A percentile compares a stretch with the other conserved stretches of the same genome.
Evolutionary conservation across 371 early-diverging fungal genomes (phyloP).

Genomic region (Mucor indicus): DNA sequence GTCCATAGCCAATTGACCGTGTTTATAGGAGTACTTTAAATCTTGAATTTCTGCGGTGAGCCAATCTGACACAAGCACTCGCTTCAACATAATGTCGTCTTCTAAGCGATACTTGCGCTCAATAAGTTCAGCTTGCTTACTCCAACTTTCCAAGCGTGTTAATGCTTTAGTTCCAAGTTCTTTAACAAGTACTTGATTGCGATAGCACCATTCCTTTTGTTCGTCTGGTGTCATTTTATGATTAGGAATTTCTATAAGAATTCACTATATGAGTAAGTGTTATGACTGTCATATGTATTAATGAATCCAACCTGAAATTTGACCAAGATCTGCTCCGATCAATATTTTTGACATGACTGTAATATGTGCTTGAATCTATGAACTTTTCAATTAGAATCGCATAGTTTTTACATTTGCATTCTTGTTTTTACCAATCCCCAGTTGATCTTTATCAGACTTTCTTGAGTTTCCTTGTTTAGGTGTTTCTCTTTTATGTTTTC

Average conservation of each 20-base stretch:
- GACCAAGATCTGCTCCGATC: slow-evolving; percentile 7
- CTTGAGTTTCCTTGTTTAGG: slow-evolving; percentile 11
- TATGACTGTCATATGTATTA: not conserved
- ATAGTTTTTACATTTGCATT: not conserved
- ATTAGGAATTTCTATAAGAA: too few species aligned
- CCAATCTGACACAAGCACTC: slow-evolving; percentile 22
- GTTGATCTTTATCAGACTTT: slow-evolving; percentile 16
- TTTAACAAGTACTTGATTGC: slow-evolving; percentile 12
- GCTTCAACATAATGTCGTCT: slow-evolving; percentile 9
- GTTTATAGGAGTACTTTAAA: slow-evolving; percentile 18
- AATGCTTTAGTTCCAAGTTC: slow-evolving; percentile 15
- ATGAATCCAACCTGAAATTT: slow-evolving; percentile 5
- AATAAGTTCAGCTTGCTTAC: slow-evolving; percentile 12
- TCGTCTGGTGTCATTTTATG: slow-evolving; percentile 7
- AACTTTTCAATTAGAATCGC: not conserved
- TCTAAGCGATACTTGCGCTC: slow-evolving; percentile 14
- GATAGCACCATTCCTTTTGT: slow-evolving; percentile 15
- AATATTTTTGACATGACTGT: slow-evolving; percentile 17
- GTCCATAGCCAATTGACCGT: slow-evolving; percentile 12
- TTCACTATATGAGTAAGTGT: too few species aligned
- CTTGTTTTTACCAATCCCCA: slow-evolving; percentile 14
- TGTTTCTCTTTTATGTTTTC: slow-evolving; percentile 8
- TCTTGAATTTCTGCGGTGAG: slow-evolving; percentile 27
- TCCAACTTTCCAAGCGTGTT: slow-evolving; percentile 14
- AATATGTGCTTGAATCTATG: slow-evolving; percentile 23